These are phyloP conservation scores for Lecanosticta acicola DNA, from an alignment of 2,329 filamentous ascomycete genomes.

Conservation along the genomic window DNA sequence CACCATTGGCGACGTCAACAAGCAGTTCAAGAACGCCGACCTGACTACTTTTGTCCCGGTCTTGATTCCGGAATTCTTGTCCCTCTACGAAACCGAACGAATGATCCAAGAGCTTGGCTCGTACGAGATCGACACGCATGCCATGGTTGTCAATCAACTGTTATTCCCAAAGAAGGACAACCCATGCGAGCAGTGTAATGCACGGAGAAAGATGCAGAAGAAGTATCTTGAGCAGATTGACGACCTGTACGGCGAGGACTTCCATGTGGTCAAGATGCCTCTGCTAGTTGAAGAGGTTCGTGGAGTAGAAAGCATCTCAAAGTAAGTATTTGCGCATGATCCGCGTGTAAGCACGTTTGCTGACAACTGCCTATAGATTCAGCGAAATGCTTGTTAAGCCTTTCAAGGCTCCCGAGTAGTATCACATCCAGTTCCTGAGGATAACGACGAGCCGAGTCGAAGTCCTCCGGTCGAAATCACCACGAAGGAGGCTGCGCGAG, in stretches of 20 bases:
- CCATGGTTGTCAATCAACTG: constrained; percentile 96
- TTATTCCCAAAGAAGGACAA: constrained; percentile 83
- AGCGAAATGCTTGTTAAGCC: constrained; percentile 77
- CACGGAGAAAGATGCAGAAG: constrained; percentile 95
- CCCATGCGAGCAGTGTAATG: constrained; percentile 90
- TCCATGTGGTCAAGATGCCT: constrained; percentile 98
- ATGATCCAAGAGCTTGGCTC: constrained; percentile 97
- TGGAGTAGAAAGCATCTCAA: constrained; percentile 88
- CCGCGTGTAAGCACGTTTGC: constrained; percentile 1
- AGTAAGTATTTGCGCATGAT: constrained; percentile 33
- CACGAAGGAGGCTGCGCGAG: neutral
- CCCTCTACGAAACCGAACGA: constrained; percentile 95
- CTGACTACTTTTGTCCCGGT: constrained; percentile 97
- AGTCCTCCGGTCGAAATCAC: no score
- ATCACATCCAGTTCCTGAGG: no score
- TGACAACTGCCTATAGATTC: constrained; percentile 47
- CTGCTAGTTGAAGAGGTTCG: constrained; percentile 90
- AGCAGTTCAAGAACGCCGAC: constrained; percentile 94
- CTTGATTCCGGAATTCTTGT: constrained; percentile 95
- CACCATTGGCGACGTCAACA: constrained; percentile 93
- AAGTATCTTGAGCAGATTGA: constrained; percentile 99
- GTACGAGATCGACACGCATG: constrained; percentile 93
- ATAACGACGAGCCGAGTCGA: no score
- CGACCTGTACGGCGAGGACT: constrained; percentile 92
- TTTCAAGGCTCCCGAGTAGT: constrained; percentile 57